phyloP scores from a whole-genome alignment of 441 rosid genomes.

The Erodium chrysanthum region DNA sequence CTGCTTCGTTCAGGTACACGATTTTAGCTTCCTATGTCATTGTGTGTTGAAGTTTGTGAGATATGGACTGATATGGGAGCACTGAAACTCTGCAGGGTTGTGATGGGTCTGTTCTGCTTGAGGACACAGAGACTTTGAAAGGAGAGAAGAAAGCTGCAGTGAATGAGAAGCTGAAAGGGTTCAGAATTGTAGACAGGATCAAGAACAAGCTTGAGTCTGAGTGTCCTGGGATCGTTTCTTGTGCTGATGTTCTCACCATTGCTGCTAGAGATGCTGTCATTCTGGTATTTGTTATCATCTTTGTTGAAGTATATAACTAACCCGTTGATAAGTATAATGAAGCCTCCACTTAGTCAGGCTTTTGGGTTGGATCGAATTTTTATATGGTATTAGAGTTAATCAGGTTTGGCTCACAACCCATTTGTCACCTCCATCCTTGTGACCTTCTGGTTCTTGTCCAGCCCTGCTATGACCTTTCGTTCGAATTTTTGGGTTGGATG shows the following conservation, averaged over 20 bases:
- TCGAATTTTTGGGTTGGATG: too few relatives aligned
- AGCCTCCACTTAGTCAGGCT: too few relatives aligned
- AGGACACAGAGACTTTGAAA: conserved; percentile 47
- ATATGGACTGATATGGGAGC: not conserved
- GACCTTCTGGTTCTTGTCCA: too few relatives aligned
- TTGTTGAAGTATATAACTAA: too few relatives aligned
- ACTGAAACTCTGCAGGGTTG: conserved; percentile 46
- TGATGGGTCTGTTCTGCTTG: conserved; percentile 73
- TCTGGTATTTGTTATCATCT: conserved; percentile 41
- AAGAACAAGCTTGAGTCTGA: conserved; percentile 83
- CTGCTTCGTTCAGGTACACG: conserved; percentile 73
- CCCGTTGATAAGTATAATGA: too few relatives aligned
- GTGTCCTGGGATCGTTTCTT: conserved; percentile 79
- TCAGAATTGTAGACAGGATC: conserved; percentile 54
- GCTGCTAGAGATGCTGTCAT: conserved; percentile 85
- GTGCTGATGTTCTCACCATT: conserved; percentile 81
- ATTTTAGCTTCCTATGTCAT: too few relatives aligned
- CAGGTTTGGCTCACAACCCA: too few relatives aligned
- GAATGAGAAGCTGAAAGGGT: conserved; percentile 49
- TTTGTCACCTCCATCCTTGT: too few relatives aligned
- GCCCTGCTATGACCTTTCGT: too few relatives aligned
- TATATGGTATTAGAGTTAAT: too few relatives aligned
- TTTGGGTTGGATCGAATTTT: too few relatives aligned
- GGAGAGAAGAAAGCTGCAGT: conserved; percentile 70
- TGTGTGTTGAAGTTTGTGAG: not conserved